Evolutionary conservation across 169 alveolate genomes (phyloP).

Genomic region (Cryptosporidium sp.): DNA sequence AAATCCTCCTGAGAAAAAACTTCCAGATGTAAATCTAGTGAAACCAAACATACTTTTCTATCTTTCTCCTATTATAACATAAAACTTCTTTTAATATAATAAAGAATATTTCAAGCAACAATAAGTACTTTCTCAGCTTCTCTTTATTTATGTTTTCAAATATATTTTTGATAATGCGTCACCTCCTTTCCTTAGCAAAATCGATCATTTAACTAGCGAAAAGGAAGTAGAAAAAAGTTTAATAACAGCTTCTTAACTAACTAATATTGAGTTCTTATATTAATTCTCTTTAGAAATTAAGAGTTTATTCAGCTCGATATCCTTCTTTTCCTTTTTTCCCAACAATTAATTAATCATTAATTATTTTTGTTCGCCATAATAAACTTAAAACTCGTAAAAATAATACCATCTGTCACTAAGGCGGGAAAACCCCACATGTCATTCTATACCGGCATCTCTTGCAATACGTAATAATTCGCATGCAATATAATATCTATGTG

Average conservation of each 20-base stretch:
- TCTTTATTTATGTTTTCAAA: neutral
- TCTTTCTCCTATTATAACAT: neutral
- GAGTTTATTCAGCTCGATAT: neutral
- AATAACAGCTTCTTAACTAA: too few species aligned
- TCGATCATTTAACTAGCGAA: neutral
- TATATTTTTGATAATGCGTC: neutral
- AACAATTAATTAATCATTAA: neutral
- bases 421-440: constrained; percentile 71
- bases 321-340: neutral
- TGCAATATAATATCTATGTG: constrained; percentile 17
- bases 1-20: constrained; percentile 63
- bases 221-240: neutral
- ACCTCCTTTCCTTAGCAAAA: neutral
- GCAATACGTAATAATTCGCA: neutral
- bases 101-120: neutral
- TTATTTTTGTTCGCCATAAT: neutral
- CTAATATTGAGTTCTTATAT: too few species aligned
- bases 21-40: constrained; percentile 64
- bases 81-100: neutral
- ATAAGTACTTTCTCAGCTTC: neutral
- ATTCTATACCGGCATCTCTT: constrained; percentile 16
- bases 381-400: constrained; percentile 15
- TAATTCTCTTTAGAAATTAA: neutral
- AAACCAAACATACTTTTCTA: constrained; percentile 47
- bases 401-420: neutral